Percentiles rank a stretch among this genome's conserved stretches.
Evolutionary conservation across 1,284 basidiomycete genomes (phyloP).

Genomic region (Athelia psychrophila): DNA sequence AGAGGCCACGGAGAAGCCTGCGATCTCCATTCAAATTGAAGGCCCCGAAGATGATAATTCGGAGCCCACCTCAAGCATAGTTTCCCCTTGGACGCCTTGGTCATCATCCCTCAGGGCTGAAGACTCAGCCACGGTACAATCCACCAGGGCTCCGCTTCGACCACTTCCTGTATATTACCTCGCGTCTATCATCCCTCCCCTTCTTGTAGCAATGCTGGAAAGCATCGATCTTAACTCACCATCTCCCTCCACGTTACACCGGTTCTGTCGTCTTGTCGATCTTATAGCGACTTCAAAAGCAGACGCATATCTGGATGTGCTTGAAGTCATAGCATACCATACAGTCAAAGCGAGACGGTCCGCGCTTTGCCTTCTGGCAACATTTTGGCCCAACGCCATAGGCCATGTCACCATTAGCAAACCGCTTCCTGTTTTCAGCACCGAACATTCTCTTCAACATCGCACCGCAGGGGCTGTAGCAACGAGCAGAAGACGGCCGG

Average conservation of each 20-base stretch:
- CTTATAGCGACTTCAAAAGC: constrained; percentile 59
- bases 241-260: constrained; percentile 37
- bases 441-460: constrained; percentile 16
- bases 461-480: constrained; percentile 4
- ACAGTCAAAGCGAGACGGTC: constrained; percentile 48
- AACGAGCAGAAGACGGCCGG: constrained; percentile 11
- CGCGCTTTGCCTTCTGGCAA: constrained; percentile 54
- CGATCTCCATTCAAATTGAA: constrained; percentile 62
- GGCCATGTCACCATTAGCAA: constrained; percentile 63
- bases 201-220: constrained; percentile 61
- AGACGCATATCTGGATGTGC: constrained; percentile 66
- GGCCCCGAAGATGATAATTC: constrained; percentile 38
- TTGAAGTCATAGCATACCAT: constrained; percentile 70
- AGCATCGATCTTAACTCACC: constrained; percentile 38
- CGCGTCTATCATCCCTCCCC: constrained; percentile 53
- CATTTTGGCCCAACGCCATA: constrained; percentile 63
- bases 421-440: constrained; percentile 41
- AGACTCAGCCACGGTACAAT: constrained; percentile 31
- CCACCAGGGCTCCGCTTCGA: constrained; percentile 58
- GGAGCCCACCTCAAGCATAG: constrained; percentile 3
- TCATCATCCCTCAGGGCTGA: constrained; percentile 17
- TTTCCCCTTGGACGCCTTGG: constrained; percentile 27
- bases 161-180: constrained; percentile 53
- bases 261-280: constrained; percentile 55
- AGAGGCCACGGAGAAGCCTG: constrained; percentile 25